A percentile compares a stretch with the other conserved stretches of the same genome.
Conservation (phyloP, 169 alveolate species). For the Theileria annulata region DNA sequence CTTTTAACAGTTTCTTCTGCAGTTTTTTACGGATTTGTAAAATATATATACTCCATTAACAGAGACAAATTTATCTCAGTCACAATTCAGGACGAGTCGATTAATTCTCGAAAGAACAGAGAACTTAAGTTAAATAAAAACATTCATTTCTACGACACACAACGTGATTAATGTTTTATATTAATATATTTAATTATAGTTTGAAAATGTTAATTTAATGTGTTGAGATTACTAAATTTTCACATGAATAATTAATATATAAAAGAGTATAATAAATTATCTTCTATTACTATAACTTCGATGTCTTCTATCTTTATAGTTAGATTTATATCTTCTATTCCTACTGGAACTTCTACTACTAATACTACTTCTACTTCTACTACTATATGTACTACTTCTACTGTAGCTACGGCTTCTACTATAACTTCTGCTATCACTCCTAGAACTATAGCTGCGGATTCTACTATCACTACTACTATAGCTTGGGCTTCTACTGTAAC, state of each 20-base stretch:
- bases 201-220: too few relatives aligned
- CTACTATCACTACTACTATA: conserved; percentile 12
- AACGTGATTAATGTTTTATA: not conserved
- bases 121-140: conserved; percentile 6
- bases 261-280: not conserved
- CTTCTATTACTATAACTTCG: conserved; percentile 13
- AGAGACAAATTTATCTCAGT: not conserved
- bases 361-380: conserved; percentile 3
- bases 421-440: not conserved
- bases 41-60: not conserved
- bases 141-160: conserved; percentile 7
- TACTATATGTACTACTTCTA: not conserved
- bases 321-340: conserved; percentile 1
- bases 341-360: not conserved
- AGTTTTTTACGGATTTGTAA: conserved; percentile 4
- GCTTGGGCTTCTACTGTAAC: conserved; percentile 19
- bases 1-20: not conserved
- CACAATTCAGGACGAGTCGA: conserved; percentile 3
- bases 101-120: not conserved
- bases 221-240: too few relatives aligned
- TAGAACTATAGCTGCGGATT: not conserved
- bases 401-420: conserved; percentile 2
- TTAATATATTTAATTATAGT: not conserved
- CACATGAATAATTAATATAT: too few relatives aligned
- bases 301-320: not conserved